Evolutionary conservation across 768 basidiomycete genomes (phyloP).

Genomic region (Rhodotorula diobovata): DNA sequence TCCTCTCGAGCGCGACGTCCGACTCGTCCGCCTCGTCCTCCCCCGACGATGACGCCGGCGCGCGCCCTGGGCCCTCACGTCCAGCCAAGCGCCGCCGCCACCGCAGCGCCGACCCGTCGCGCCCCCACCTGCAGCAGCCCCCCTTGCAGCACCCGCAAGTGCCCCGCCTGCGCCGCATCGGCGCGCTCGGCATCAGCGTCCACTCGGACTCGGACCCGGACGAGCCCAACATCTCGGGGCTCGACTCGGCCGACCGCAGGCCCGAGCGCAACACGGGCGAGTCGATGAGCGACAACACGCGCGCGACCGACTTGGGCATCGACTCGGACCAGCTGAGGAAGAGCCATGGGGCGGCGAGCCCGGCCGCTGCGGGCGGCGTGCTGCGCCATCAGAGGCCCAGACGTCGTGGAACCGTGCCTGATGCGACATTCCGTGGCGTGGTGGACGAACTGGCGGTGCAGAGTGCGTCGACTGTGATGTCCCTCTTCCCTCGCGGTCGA

Average conservation of each 20-base stretch:
- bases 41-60: neutral
- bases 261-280: neutral
- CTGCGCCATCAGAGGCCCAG: too few relatives aligned
- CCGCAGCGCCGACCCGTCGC: neutral
- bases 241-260: slow-evolving; percentile 13
- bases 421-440: slow-evolving; percentile 21
- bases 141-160: neutral
- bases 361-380: too few relatives aligned
- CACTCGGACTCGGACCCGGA: slow-evolving; percentile 28
- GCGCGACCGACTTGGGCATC: slow-evolving; percentile 18
- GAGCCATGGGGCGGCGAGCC: neutral
- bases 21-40: neutral
- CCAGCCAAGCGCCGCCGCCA: neutral
- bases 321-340: neutral
- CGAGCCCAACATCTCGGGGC: slow-evolving; percentile 9
- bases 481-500: neutral
- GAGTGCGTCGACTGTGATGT: slow-evolving; percentile 9
- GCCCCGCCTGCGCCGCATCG: slow-evolving; percentile 24
- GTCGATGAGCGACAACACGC: slow-evolving; percentile 13
- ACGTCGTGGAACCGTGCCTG: neutral
- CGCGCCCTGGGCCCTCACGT: neutral
- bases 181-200: slow-evolving; percentile 36
- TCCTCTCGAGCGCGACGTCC: slow-evolving; percentile 6
- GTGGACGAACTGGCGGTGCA: slow-evolving; percentile 32
- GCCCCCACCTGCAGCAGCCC: neutral